Conservation (phyloP, 2,329 filamentous ascomycete genomes). For the Chrysoporthe puriensis region DNA sequence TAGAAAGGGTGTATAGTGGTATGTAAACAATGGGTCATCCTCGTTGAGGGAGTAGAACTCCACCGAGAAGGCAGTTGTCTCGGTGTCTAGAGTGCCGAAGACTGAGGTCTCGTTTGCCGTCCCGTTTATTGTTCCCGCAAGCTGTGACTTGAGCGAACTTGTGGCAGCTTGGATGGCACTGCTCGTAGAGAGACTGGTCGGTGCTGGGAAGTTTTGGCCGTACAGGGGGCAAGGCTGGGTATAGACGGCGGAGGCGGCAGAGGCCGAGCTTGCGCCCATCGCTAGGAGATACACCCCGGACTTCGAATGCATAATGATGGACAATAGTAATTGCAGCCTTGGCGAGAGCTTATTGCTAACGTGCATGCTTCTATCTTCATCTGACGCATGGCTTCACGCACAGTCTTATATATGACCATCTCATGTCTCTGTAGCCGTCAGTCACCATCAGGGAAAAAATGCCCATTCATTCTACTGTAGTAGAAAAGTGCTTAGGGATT, state of each 20-base stretch:
- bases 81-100: conserved; percentile 13
- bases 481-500: neutral
- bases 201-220: conserved; percentile 15
- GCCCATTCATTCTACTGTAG: neutral
- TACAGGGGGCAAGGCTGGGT: conserved; percentile 19
- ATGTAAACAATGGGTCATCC: conserved; percentile 32
- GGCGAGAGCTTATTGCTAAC: neutral
- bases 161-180: conserved; percentile 6
- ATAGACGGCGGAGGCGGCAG: neutral
- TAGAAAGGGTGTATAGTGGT: conserved; percentile 33
- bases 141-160: conserved; percentile 4
- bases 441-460: neutral
- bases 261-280: conserved; percentile 3
- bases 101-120: neutral
- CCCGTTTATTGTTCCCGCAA: neutral
- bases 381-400: neutral
- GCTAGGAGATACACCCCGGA: neutral
- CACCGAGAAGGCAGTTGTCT: conserved; percentile 23
- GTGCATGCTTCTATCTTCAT: neutral
- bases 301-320: neutral
- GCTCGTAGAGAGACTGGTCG: conserved; percentile 3
- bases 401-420: neutral
- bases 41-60: conserved; percentile 30
- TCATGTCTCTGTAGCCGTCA: neutral
- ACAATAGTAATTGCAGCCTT: neutral